Evolutionary conservation across 2,329 filamentous ascomycete genomes (phyloP).

Genomic region (Botrytis porri): DNA sequence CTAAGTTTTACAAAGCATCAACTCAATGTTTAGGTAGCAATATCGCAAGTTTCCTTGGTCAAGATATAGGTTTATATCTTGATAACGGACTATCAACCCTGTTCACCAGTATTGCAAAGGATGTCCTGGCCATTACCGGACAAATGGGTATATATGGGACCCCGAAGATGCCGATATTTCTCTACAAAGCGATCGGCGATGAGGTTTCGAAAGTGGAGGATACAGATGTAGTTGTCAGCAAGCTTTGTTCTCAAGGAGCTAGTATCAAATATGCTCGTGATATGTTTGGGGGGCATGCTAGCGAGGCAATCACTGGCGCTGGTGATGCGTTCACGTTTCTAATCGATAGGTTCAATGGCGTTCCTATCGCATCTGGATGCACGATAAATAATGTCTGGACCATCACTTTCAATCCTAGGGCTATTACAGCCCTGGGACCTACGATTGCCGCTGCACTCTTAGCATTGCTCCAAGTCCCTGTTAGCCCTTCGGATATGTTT

Average conservation of each 20-base stretch:
- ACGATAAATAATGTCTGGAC: slow-evolving; percentile 3
- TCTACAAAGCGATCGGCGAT: slow-evolving; percentile 50
- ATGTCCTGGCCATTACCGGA: not conserved
- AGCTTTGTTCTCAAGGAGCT: slow-evolving; percentile 43
- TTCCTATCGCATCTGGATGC: not conserved
- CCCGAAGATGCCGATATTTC: slow-evolving; percentile 47
- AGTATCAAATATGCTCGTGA: slow-evolving; percentile 47
- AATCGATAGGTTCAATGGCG: slow-evolving; percentile 22
- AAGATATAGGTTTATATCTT: slow-evolving; percentile 45
- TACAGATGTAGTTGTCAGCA: slow-evolving; percentile 44
- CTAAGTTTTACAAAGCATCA: slow-evolving; percentile 36
- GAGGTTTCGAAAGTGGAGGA: slow-evolving; percentile 44
- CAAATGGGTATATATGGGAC: slow-evolving; percentile 39
- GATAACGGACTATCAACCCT: slow-evolving; percentile 37
- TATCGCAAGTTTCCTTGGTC: slow-evolving; percentile 33
- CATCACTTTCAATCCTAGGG: not conserved
- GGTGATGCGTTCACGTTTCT: slow-evolving; percentile 38
- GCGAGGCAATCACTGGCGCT: slow-evolving; percentile 39
- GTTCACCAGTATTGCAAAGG: not conserved
- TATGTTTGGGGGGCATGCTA: slow-evolving; percentile 43
- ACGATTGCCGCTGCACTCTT: slow-evolving; percentile 5
- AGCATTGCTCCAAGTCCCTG: not conserved
- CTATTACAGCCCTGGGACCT: not conserved
- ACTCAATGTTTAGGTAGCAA: slow-evolving; percentile 34
- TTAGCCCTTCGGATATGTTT: not conserved